A percentile compares a stretch with the other conserved stretches of the same genome.
Evolutionary conservation across 192 early-diverging fungal species (phyloP).

Genomic region (Dispira simplex): DNA sequence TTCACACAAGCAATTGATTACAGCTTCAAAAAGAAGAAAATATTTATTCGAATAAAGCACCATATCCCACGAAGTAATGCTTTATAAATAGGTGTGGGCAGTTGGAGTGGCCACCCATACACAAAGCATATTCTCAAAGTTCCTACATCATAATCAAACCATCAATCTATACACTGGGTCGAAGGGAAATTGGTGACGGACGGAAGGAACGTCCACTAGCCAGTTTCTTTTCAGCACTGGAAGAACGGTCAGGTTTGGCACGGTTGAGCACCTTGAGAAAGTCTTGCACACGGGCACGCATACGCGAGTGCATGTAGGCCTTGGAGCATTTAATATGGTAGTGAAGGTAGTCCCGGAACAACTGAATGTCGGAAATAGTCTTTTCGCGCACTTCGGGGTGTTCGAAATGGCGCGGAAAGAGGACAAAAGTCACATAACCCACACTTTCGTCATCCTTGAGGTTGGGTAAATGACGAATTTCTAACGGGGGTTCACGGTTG

Average conservation of each 20-base stretch:
- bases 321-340: conserved; percentile 99
- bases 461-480: conserved; percentile 64
- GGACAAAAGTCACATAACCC: conserved; percentile 93
- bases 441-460: conserved; percentile 67
- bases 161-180: neutral
- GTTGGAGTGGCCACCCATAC: no score
- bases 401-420: conserved; percentile 85
- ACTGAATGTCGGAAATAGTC: conserved; percentile 89
- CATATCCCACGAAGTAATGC: no score
- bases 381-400: conserved; percentile 57
- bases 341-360: conserved; percentile 97
- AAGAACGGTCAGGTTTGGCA: conserved; percentile 80
- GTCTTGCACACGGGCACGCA: conserved; percentile 86
- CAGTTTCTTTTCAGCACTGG: conserved; percentile 57
- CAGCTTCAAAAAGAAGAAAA: no score
- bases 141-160: no score
- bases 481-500: conserved; percentile 82
- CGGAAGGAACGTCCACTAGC: conserved; percentile 37
- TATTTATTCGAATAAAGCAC: no score
- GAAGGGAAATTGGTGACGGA: conserved; percentile 12
- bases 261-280: conserved; percentile 98
- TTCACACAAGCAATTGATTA: no score
- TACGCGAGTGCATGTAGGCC: conserved; percentile 97
- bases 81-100: no score
- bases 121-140: no score